A percentile compares a stretch with the other conserved stretches of the same genome.
These are phyloP conservation scores for Acrodontium crateriforme DNA, from an alignment of 2,329 filamentous ascomycete genomes.

Conservation along the genomic window DNA sequence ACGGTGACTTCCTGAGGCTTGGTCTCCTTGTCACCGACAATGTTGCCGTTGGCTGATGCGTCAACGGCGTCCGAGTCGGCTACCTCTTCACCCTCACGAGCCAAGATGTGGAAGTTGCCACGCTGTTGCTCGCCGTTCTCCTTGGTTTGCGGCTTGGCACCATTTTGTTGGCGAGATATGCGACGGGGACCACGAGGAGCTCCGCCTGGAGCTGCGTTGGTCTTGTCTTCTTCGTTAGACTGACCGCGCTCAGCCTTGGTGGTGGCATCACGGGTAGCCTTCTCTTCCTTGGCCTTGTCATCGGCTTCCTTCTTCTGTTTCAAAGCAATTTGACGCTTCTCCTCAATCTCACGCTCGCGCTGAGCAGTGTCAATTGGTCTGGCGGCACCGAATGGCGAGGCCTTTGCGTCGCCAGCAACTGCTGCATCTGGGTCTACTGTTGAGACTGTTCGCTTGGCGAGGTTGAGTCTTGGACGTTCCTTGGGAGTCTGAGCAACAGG, in stretches of 20 bases:
- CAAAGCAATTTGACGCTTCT: constrained; percentile 61
- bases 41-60: constrained; percentile 35
- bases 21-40: constrained; percentile 38
- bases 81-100: constrained; percentile 30
- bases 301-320: constrained; percentile 78
- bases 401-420: constrained; percentile 53
- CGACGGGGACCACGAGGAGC: constrained; percentile 11
- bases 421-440: constrained; percentile 45
- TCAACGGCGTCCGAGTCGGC: constrained; percentile 30
- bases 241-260: constrained; percentile 38
- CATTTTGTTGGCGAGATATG: constrained; percentile 14
- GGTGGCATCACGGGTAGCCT: constrained; percentile 43
- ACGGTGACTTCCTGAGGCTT: constrained; percentile 43
- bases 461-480: constrained; percentile 67
- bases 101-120: constrained; percentile 28
- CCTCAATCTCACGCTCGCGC: constrained; percentile 78
- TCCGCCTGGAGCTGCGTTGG: constrained; percentile 31
- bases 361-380: constrained; percentile 87
- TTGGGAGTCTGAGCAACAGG: constrained; percentile 50
- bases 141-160: constrained; percentile 12
- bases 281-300: constrained; percentile 67
- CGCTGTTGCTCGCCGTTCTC: constrained; percentile 21
- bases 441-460: constrained; percentile 81
- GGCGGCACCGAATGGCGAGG: constrained; percentile 86
- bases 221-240: constrained; percentile 17